Evolutionary conservation across 148 eudicot species (phyloP).

Genomic region (Mesembryanthemum crystallinum): DNA sequence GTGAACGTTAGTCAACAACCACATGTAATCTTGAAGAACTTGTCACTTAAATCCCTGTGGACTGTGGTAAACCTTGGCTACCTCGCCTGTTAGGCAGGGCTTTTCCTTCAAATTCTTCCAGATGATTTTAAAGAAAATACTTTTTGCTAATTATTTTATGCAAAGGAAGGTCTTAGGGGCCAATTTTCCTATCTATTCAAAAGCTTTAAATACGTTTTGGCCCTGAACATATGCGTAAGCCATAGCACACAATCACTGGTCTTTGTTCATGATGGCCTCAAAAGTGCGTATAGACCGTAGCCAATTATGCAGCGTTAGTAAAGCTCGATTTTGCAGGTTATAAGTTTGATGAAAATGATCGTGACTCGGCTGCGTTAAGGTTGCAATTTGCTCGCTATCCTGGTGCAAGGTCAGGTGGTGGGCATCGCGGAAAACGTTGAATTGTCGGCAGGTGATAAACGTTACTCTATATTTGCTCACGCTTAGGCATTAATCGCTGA

Average conservation of each 20-base stretch:
- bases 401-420: slow-evolving; percentile 83
- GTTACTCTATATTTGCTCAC: slow-evolving; percentile 35
- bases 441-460: slow-evolving; percentile 53
- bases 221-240: slow-evolving; percentile 14
- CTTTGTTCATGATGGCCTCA: slow-evolving; percentile 4
- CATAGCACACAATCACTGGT: neutral
- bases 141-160: neutral
- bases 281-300: slow-evolving; percentile 17
- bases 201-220: slow-evolving; percentile 7
- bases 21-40: neutral
- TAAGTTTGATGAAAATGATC: slow-evolving; percentile 80
- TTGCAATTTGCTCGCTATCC: slow-evolving; percentile 86
- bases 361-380: slow-evolving; percentile 59
- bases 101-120: neutral
- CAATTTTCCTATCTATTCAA: neutral
- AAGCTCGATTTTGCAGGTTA: slow-evolving; percentile 91
- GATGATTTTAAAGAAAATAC: neutral
- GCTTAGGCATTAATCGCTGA: slow-evolving; percentile 35
- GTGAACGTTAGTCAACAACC: neutral
- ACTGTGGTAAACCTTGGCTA: neutral
- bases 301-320: slow-evolving; percentile 40
- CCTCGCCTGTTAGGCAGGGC: neutral
- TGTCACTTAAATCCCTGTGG: neutral
- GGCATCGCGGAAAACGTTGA: slow-evolving; percentile 82
- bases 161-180: neutral